phyloP scores from a whole-genome alignment of 805 yeast genomes.

The Wickerhamomyces subpelliculosus region DNA sequence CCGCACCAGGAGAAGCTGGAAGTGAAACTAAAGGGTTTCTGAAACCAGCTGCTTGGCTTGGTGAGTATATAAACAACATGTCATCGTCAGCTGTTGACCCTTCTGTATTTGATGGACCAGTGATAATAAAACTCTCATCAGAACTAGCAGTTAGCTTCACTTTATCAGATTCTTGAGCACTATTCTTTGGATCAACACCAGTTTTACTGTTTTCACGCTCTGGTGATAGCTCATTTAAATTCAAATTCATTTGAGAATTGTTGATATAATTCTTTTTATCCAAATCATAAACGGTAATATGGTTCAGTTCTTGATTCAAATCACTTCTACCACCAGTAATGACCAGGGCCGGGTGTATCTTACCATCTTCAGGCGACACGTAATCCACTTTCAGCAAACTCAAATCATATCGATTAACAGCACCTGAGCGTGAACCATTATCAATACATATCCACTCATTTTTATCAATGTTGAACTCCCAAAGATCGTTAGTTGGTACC shows the following conservation, averaged over 20 bases:
- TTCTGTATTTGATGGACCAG: constrained; percentile 8
- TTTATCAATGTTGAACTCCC: constrained; percentile 54
- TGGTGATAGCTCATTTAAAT: constrained; percentile 14
- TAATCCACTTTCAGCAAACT: constrained; percentile 36
- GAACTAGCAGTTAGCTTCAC: constrained; percentile 10
- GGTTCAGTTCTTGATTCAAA: constrained; percentile 22
- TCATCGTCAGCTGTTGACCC: constrained; percentile 7
- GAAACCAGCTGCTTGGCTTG: constrained; percentile 5
- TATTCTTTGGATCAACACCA: constrained; percentile 10
- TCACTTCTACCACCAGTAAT: constrained; percentile 48
- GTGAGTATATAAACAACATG: constrained; percentile 16
- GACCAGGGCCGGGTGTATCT: constrained; percentile 40
- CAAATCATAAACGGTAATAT: constrained; percentile 37
- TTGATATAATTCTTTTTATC: constrained; percentile 26
- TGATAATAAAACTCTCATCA: constrained; percentile 12
- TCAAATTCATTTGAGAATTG: constrained; percentile 13
- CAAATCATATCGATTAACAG: constrained; percentile 45
- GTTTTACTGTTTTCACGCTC: constrained; percentile 4
- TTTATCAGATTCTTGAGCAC: background rate
- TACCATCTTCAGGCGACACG: constrained; percentile 28
- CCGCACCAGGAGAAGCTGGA: constrained; percentile 25
- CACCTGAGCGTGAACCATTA: constrained; percentile 31
- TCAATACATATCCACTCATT: constrained; percentile 48
- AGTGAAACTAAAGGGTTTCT: constrained; percentile 26
- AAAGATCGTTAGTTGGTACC: constrained; percentile 53